Base-by-base conservation (phyloP, 2,329 filamentous ascomycete genomes). In the Fusarium sp. region DNA sequence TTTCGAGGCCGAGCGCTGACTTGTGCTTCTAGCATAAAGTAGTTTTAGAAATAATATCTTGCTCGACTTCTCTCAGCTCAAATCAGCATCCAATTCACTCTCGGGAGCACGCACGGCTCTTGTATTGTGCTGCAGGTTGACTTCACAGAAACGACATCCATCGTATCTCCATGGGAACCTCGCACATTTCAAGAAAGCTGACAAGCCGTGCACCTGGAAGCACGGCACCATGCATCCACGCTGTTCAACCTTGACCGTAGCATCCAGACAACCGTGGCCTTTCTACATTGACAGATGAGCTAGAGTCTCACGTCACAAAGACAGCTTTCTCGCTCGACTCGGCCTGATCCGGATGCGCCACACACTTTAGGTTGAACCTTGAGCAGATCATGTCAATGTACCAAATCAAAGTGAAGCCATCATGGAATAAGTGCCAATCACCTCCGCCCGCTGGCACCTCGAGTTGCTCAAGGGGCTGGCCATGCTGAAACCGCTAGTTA, bases 271-370 rank as follows among this genome's bases (percentile, higher is more conserved):
- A 29, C 57, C 38, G 52, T 25, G 38, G 40, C 22, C 16, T 20
- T 33, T 35, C 50, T 50, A 35, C 33, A 56, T 36, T 20, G 45
- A 61, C 29, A 60, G 8, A 31, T 27, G 47, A 57, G 29, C 47
- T 50, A 59, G 40, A 72, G 22, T 16, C 65, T 65, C 63, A 71
- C 69, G 63, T 68, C 70, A 62, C 29, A 22, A 54, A 40, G 22
- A n/a, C 35, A 71, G 29, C 25, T 42, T 47, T 13, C 14, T 57
- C 16, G 14, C 6, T 35, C 56, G 27, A 22, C 36, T 52, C 57
- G 56, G 47, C 68, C 61, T 22, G 56, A 74, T 71, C 71, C 60
- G 71, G 71, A 31, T 42, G 33, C 63, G 71, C 71, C 71, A 71
- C 71, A 52, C 57, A 16, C 1, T 29, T 38, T 67, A 45, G 54